Conservation (phyloP, 2,329 filamentous ascomycete genomes). For the Xylariales sp. region DNA sequence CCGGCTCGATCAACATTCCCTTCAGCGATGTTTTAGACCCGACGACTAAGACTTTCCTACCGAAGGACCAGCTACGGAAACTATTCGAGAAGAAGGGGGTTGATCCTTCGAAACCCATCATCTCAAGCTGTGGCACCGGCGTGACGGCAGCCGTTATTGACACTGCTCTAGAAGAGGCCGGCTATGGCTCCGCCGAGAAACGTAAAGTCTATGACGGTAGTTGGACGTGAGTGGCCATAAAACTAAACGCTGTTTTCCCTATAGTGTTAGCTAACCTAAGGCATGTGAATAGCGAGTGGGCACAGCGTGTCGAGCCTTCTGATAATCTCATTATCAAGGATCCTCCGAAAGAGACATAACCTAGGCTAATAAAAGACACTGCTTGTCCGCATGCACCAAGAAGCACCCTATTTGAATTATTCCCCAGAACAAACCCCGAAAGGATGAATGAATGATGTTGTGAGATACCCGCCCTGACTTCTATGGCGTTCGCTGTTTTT, state of each 20-base stretch:
- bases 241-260: neutral
- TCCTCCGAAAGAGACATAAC: conserved; percentile 27
- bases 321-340: conserved; percentile 72
- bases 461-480: conserved; percentile 37
- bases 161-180: conserved; percentile 82
- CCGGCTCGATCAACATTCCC: conserved; percentile 85
- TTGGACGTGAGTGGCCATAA: conserved; percentile 83
- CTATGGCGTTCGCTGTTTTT: conserved; percentile 22
- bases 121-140: conserved; percentile 91
- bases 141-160: conserved; percentile 94
- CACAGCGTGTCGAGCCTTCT: conserved; percentile 70
- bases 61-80: conserved; percentile 76
- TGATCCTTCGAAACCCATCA: conserved; percentile 81
- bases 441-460: conserved; percentile 30
- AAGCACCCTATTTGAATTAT: conserved; percentile 24
- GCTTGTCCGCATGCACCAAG: conserved; percentile 4
- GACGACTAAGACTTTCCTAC: conserved; percentile 81
- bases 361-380: neutral
- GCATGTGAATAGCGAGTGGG: conserved; percentile 67
- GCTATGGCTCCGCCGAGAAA: conserved; percentile 73
- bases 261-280: conserved; percentile 44
- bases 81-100: conserved; percentile 85
- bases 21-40: conserved; percentile 84
- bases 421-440: conserved; percentile 12
- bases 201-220: conserved; percentile 92